Conservation (phyloP, 2,329 filamentous ascomycete genomes). For the Sporothrix inflata region DNA sequence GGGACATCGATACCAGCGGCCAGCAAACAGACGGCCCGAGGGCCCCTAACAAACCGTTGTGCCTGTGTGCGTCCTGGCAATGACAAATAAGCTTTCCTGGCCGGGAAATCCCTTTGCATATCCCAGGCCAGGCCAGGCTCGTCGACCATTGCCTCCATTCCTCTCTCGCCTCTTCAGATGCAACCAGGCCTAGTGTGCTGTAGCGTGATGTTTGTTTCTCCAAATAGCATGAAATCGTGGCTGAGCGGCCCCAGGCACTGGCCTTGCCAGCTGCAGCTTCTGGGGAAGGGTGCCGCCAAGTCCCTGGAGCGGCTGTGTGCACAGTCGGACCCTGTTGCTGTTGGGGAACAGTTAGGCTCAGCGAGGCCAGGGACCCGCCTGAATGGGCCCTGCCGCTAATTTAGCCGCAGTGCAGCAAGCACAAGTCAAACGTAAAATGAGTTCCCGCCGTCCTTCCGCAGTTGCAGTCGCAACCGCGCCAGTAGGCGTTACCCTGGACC, state of each 20-base stretch:
- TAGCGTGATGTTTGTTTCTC: conserved; percentile 20
- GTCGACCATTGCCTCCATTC: neutral
- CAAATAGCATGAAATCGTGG: conserved; percentile 33
- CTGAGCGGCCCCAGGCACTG: conserved; percentile 21
- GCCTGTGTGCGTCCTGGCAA: neutral
- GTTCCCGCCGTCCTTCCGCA: conserved; percentile 19
- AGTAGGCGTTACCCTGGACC: neutral
- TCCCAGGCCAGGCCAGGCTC: neutral
- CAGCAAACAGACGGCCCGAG: neutral
- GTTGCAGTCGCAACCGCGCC: conserved; percentile 11
- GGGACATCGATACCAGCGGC: neutral
- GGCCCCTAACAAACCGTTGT: neutral
- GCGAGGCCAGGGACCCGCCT: neutral
- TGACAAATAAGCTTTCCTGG: conserved; percentile 4
- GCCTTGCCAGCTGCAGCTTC: neutral
- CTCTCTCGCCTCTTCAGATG: neutral
- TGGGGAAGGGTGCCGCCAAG: neutral
- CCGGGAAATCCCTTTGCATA: neutral
- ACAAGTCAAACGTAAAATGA: conserved; percentile 17
- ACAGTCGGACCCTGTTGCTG: neutral
- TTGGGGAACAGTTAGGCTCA: neutral
- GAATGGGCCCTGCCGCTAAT: conserved; percentile 10
- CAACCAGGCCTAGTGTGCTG: conserved; percentile 4
- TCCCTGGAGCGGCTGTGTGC: conserved; percentile 2
- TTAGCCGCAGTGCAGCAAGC: conserved; percentile 20